Percentiles rank a stretch among this genome's conserved stretches.
These are phyloP conservation scores for Colletotrichum salicis DNA, from an alignment of 2,329 filamentous ascomycete species.

Conservation along the genomic window DNA sequence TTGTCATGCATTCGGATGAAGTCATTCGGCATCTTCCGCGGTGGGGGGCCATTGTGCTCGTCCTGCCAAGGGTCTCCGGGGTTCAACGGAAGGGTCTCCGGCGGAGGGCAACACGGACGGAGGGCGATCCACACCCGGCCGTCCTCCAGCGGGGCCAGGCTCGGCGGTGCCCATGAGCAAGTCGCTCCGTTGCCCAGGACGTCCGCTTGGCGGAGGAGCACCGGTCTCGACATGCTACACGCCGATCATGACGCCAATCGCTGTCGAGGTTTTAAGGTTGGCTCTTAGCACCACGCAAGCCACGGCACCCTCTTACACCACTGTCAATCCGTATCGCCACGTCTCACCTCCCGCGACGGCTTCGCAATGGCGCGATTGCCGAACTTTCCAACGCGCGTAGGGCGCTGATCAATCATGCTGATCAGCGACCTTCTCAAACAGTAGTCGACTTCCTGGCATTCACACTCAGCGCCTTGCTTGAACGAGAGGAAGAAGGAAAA, in stretches of 20 bases:
- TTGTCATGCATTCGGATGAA: conserved; percentile 19
- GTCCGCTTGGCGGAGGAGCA: conserved; percentile 22
- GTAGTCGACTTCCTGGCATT: neutral
- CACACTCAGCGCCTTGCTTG: neutral
- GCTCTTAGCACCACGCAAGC: neutral
- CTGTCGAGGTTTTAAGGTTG: neutral
- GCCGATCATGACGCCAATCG: conserved; percentile 13
- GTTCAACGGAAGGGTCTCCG: neutral
- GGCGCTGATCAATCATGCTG: neutral
- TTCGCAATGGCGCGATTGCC: conserved; percentile 12
- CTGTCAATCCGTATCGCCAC: conserved; percentile 4
- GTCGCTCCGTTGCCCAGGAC: neutral
- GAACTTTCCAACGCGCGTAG: conserved; percentile 11
- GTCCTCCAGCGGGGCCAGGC: neutral
- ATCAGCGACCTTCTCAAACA: conserved; percentile 15
- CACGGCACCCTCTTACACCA: neutral
- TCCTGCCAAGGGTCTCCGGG: neutral
- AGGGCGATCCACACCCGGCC: conserved; percentile 15
- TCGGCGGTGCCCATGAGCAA: neutral
- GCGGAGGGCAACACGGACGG: neutral
- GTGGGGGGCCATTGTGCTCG: neutral
- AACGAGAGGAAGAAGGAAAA: neutral
- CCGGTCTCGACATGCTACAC: conserved; percentile 3
- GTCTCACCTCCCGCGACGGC: neutral
- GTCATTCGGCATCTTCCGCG: conserved; percentile 20